Evolutionary conservation across 1,284 basidiomycete genomes (phyloP).

Genomic region (Ustilago trichophora): DNA sequence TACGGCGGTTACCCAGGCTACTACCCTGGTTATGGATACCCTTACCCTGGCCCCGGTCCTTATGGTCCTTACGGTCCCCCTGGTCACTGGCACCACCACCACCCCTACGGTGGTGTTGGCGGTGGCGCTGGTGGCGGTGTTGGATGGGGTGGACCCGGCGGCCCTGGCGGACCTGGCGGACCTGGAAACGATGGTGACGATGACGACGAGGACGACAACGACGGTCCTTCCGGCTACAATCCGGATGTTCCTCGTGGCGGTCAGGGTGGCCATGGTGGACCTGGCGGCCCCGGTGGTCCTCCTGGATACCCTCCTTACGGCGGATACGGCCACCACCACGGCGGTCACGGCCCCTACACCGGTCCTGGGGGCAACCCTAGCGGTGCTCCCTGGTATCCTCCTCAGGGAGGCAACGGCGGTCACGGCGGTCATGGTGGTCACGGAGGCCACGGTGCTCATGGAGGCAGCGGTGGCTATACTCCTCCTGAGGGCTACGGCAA

Average conservation of each 20-base stretch:
- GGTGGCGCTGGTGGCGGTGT: no score
- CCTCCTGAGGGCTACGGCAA: no score
- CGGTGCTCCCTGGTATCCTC: no score
- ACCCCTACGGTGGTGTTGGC: no score
- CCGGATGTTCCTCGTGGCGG: background rate
- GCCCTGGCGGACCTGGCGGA: constrained; percentile 13
- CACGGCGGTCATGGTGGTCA: background rate
- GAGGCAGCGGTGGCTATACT: no score
- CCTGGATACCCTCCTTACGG: constrained; percentile 2
- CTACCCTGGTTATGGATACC: background rate
- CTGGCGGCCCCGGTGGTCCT: constrained; percentile 5
- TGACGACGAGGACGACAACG: background rate
- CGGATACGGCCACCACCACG: background rate
- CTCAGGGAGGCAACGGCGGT: background rate
- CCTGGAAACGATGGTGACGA: constrained; percentile 6
- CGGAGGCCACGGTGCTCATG: background rate
- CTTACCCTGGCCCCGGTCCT: background rate
- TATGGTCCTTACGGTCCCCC: background rate
- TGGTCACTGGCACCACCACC: no score
- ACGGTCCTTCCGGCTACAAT: background rate
- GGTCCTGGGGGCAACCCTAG: constrained; percentile 1
- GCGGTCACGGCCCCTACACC: background rate
- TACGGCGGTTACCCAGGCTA: background rate
- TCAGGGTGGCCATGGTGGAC: background rate
- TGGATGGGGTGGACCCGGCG: no score